Base-by-base conservation (phyloP, 2,329 filamentous ascomycete species). In the Calcarisporium arbuscula region DNA sequence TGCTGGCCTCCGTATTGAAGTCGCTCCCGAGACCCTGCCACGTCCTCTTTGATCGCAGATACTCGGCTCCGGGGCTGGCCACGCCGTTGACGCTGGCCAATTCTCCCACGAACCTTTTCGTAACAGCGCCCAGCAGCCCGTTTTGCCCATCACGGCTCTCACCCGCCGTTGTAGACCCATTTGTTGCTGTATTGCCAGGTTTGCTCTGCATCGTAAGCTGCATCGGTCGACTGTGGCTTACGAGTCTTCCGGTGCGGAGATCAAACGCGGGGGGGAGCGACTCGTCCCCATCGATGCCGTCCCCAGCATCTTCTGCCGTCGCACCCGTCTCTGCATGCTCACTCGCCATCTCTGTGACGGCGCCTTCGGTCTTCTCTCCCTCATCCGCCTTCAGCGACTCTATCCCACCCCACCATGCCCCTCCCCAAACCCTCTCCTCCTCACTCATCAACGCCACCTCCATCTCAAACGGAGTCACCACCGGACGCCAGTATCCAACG, bases 381-480 rank as follows among this genome's bases (percentile, higher is more conserved):
- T 40, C 44, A 17, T 44, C 37, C 6, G 22, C 35, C 30, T 82
- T 65, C 12, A 94, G 61, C 16, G 71, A 74, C 50, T 87, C 80
- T 41, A 94, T 94, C 41, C 92, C 86, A 8, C 82, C 86, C 64
- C 82, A 83, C 92, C 92, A 96, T 47, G 84, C 79, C 1, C 84
- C 82, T 1, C 83, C 86, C 88, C 90, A 95, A 1, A 89, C 67
- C 38, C 90, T 74, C 52, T 82, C 77, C 20, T 79, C 73, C 52
- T 95, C 89, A 11, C 73, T 70, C 60, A 77, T 70, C 41, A 98
- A 61, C 5, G 86, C 85, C 30, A 95, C 65, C 34, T 79, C 80
- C 36, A 96, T 65, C 67, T 98, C 92, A 56, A 94, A 96, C 0
- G 90, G 90, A n/a, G 92, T 98, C 26, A 96, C 79, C 8, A 96